phyloP scores from a whole-genome alignment of 2,329 filamentous ascomycete genomes.

The Fusarium cicatricum region DNA sequence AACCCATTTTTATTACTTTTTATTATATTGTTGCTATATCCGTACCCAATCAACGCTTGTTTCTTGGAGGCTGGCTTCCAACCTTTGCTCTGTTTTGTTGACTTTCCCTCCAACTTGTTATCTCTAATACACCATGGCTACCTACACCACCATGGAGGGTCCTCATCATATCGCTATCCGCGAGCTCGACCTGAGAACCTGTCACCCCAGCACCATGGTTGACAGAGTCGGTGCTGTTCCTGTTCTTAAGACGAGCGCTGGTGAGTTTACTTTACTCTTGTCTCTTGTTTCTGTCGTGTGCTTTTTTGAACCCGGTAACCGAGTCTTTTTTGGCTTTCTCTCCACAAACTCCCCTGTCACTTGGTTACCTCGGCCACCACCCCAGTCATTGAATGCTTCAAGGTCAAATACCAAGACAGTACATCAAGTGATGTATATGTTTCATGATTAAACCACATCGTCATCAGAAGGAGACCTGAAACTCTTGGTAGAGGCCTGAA shows the following conservation, averaged over 20 bases:
- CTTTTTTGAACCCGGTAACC: constrained; percentile 7
- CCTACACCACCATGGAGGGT: constrained; percentile 39
- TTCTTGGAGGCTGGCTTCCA: constrained; percentile 42
- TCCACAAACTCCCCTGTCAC: constrained; percentile 17
- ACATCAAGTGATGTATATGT: not conserved
- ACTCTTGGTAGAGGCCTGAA: too few species aligned
- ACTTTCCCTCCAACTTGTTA: constrained; percentile 16
- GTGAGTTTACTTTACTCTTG: constrained; percentile 52
- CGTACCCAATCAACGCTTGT: constrained; percentile 29
- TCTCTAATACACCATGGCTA: constrained; percentile 22
- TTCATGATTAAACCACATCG: not conserved
- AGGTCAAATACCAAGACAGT: not conserved
- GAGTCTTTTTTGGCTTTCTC: constrained; percentile 12
- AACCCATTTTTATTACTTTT: not conserved
- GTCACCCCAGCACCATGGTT: constrained; percentile 57
- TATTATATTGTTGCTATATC: constrained; percentile 10
- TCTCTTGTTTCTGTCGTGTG: constrained; percentile 8
- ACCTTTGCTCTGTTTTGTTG: constrained; percentile 15
- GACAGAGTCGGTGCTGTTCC: constrained; percentile 65
- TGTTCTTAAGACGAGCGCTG: constrained; percentile 66
- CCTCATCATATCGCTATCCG: constrained; percentile 50
- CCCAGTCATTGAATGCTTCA: constrained; percentile 9
- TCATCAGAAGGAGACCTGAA: too few species aligned
- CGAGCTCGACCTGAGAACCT: constrained; percentile 60
- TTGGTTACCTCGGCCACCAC: constrained; percentile 36